Conservation (phyloP, 805 yeast species). For the Yamadazyma nakazawae region DNA sequence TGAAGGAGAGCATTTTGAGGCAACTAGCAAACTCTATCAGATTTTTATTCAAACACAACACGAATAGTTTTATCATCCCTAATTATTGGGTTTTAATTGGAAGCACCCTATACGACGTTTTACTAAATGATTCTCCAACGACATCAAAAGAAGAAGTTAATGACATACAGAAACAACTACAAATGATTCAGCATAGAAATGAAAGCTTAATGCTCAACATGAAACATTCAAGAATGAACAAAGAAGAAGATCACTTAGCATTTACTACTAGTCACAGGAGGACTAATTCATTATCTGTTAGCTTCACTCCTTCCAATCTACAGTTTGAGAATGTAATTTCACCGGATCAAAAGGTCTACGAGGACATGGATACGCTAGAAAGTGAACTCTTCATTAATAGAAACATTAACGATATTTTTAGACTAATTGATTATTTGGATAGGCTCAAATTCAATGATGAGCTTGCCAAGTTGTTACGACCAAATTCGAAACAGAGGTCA, state of each 20-base stretch:
- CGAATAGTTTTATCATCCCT: conserved; percentile 64
- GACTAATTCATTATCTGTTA: conserved; percentile 10
- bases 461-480: conserved; percentile 26
- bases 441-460: conserved; percentile 27
- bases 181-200: conserved; percentile 61
- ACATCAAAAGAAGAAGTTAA: conserved; percentile 27
- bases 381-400: conserved; percentile 23
- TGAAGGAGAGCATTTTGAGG: conserved; percentile 26
- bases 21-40: conserved; percentile 29
- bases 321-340: conserved; percentile 7
- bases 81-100: conserved; percentile 57
- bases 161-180: conserved; percentile 46
- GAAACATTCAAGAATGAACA: conserved; percentile 15
- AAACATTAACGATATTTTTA: conserved; percentile 26
- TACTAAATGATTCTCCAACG: conserved; percentile 17
- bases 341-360: background rate
- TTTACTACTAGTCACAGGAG: conserved; percentile 8
- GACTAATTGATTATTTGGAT: conserved; percentile 37
- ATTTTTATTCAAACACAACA: conserved; percentile 46
- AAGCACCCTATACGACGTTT: conserved; percentile 42
- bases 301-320: conserved; percentile 7
- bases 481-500: conserved; percentile 11
- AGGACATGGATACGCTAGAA: conserved; percentile 12
- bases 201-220: conserved; percentile 63
- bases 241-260: background rate